Conservation (phyloP, 2,329 filamentous ascomycete species). For the Diaporthe sp. region DNA sequence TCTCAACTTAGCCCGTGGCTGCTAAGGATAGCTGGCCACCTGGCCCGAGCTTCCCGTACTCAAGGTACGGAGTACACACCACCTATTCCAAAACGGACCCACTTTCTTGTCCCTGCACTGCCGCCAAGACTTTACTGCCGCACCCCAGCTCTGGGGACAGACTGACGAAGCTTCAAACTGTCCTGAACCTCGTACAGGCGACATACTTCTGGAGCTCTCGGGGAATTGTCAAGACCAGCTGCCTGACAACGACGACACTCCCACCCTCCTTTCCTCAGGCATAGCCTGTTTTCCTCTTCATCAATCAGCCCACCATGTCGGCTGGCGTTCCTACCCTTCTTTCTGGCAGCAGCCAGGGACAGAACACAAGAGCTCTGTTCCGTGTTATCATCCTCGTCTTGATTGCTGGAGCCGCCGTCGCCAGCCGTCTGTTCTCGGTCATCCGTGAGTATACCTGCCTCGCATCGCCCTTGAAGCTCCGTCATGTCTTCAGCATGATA, state of each 20-base stretch:
- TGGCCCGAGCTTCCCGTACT: neutral
- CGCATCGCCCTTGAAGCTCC: slow-evolving; percentile 37
- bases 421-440: slow-evolving; percentile 96
- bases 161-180: slow-evolving; percentile 44
- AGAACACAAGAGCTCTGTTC: slow-evolving; percentile 86
- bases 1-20: neutral
- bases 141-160: slow-evolving; percentile 32
- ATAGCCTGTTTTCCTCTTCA: slow-evolving; percentile 39
- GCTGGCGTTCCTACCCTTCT: slow-evolving; percentile 66
- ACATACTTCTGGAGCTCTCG: slow-evolving; percentile 33
- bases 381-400: slow-evolving; percentile 90
- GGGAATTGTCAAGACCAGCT: slow-evolving; percentile 28
- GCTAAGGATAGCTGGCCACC: neutral
- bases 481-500: slow-evolving; percentile 35
- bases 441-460: slow-evolving; percentile 78
- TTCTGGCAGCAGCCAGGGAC: slow-evolving; percentile 82
- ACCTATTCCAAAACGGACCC: slow-evolving; percentile 18
- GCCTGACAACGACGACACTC: slow-evolving; percentile 28
- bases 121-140: slow-evolving; percentile 40
- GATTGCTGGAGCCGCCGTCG: slow-evolving; percentile 91
- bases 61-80: neutral
- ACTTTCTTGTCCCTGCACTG: slow-evolving; percentile 6
- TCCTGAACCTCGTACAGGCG: slow-evolving; percentile 41
- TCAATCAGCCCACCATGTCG: slow-evolving; percentile 58
- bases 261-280: slow-evolving; percentile 39